A percentile compares a stretch with the other conserved stretches of the same genome.
Conservation (phyloP, 1,284 basidiomycete species). For the Chalciporus sp. region DNA sequence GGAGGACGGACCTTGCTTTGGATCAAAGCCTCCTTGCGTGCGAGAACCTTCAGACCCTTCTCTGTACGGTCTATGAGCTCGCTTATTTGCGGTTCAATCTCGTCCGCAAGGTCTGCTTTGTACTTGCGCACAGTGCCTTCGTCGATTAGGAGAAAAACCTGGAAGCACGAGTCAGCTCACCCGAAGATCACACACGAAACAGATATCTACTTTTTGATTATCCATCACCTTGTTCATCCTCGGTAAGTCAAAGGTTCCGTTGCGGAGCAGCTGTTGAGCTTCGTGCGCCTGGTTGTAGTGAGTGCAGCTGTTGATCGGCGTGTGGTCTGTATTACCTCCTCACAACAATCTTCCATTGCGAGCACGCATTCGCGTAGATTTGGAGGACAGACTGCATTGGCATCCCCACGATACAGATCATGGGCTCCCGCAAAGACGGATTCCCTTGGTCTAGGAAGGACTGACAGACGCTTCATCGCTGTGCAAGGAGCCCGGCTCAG, state of each 20-base stretch:
- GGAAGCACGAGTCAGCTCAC: constrained; percentile 3
- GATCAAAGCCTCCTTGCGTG: constrained; percentile 59
- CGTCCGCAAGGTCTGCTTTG: constrained; percentile 70
- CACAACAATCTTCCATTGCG: constrained; percentile 74
- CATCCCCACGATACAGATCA: constrained; percentile 61
- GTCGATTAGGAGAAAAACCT: constrained; percentile 74
- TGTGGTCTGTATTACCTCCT: constrained; percentile 48
- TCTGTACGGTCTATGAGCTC: constrained; percentile 73
- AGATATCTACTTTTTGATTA: constrained; percentile 55
- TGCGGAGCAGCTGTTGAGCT: constrained; percentile 66
- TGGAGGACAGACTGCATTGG: constrained; percentile 63
- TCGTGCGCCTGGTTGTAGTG: constrained; percentile 53
- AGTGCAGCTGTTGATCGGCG: neutral
- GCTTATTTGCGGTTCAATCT: constrained; percentile 76
- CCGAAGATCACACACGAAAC: neutral
- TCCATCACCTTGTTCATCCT: constrained; percentile 66
- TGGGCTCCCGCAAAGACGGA: constrained; percentile 67
- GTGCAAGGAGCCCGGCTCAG: constrained; percentile 6
- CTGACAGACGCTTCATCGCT: constrained; percentile 60
- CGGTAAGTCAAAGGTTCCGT: constrained; percentile 68
- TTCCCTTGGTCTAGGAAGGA: constrained; percentile 61
- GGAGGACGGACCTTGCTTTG: constrained; percentile 54
- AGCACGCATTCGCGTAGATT: constrained; percentile 71
- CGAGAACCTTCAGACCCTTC: constrained; percentile 59
- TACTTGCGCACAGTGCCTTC: constrained; percentile 69